Conservation (phyloP, 352 stramenopile species). For the Phytophthora syringae region DNA sequence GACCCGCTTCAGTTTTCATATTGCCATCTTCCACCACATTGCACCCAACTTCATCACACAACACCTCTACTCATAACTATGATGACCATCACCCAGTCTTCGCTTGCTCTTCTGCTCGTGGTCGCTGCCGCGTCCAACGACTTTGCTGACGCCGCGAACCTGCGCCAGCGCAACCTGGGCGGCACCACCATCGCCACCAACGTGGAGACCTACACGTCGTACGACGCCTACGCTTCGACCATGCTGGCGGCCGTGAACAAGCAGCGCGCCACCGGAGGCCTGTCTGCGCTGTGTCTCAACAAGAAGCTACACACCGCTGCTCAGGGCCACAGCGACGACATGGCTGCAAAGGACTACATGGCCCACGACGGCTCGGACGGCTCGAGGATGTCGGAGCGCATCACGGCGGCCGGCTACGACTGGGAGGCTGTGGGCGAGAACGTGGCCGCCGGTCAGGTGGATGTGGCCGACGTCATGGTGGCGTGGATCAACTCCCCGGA, state of each 20-base stretch:
- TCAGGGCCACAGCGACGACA: conserved; percentile 44
- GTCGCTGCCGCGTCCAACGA: conserved; percentile 19
- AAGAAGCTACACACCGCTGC: conserved; percentile 34
- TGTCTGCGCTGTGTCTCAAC: conserved; percentile 49
- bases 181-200: conserved; percentile 16
- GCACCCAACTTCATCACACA: neutral
- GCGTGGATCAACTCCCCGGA: conserved; percentile 46
- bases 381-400: conserved; percentile 41
- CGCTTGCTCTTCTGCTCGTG: conserved; percentile 30
- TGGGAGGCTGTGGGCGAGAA: conserved; percentile 48
- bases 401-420: conserved; percentile 48
- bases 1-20: conserved; percentile 13
- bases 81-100: conserved; percentile 27
- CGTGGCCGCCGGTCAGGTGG: conserved; percentile 38
- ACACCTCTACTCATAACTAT: conserved; percentile 3
- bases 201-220: conserved; percentile 5
- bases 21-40: conserved; percentile 12
- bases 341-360: conserved; percentile 58
- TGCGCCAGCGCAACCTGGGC: conserved; percentile 16
- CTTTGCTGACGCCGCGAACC: conserved; percentile 5
- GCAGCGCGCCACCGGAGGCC: conserved; percentile 43
- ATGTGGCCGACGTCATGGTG: conserved; percentile 44
- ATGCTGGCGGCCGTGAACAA: conserved; percentile 57
- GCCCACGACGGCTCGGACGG: conserved; percentile 49
- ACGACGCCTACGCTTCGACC: conserved; percentile 8